These are phyloP conservation scores for Chaetoceros muelleri DNA, from an alignment of 108 stramenopile genomes.

Conservation along the genomic window DNA sequence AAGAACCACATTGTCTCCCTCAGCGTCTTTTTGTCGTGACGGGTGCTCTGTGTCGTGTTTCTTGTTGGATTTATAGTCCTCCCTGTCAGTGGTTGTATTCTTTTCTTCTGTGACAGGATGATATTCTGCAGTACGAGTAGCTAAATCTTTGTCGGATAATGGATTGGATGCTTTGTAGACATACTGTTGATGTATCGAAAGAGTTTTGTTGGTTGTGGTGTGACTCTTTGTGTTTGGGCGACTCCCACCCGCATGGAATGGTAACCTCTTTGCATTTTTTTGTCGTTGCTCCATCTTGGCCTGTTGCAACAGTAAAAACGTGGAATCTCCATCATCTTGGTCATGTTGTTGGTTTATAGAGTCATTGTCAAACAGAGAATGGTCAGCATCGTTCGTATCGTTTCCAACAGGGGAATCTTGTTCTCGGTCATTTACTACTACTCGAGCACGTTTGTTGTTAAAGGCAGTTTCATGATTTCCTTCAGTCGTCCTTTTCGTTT, in stretches of 20 bases:
- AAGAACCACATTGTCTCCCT: background rate
- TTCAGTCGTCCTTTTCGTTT: background rate
- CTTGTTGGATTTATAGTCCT: background rate
- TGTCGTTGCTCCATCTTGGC: slow-evolving; percentile 18
- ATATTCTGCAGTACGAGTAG: slow-evolving; percentile 39
- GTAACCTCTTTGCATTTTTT: too few relatives aligned
- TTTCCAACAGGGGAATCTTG: too few relatives aligned
- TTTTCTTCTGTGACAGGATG: slow-evolving; percentile 31
- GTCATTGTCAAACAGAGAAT: too few relatives aligned
- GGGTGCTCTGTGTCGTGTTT: slow-evolving; percentile 5
- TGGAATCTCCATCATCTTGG: slow-evolving; percentile 14
- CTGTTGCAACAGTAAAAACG: slow-evolving; percentile 37
- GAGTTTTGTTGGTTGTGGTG: slow-evolving; percentile 5
- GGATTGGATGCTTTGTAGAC: slow-evolving; percentile 25
- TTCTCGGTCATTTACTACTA: too few relatives aligned
- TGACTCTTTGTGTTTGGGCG: slow-evolving; percentile 3
- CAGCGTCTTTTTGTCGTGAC: too few relatives aligned
- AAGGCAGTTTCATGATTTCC: slow-evolving; percentile 4
- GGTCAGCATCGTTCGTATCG: too few relatives aligned
- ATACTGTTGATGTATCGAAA: slow-evolving; percentile 23
- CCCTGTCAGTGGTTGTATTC: background rate
- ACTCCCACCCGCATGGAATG: background rate
- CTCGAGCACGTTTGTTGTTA: slow-evolving; percentile 7
- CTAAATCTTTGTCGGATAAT: slow-evolving; percentile 32
- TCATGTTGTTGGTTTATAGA: too few relatives aligned